A percentile compares a stretch with the other conserved stretches of the same genome.
Conservation (phyloP, 768 basidiomycete genomes). For the Filobasidium wieringae region DNA sequence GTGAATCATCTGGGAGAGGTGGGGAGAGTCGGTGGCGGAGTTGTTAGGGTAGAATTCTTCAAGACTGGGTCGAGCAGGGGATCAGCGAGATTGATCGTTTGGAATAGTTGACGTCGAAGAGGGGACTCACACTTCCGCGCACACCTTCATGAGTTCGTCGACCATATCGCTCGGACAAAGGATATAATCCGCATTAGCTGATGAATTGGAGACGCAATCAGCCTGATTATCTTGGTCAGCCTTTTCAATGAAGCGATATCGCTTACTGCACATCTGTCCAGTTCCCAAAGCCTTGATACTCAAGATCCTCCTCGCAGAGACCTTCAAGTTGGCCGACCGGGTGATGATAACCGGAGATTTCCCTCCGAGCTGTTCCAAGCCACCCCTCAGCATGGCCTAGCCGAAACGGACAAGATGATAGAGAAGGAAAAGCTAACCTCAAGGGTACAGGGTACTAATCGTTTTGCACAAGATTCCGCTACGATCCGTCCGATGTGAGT, state of each 20-base stretch:
- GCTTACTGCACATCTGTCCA: slow-evolving; percentile 34
- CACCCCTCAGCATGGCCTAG: background rate
- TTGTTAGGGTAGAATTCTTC: slow-evolving; percentile 20
- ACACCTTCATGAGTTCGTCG: slow-evolving; percentile 24
- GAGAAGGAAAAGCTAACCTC: slow-evolving; percentile 25
- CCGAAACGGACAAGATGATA: background rate
- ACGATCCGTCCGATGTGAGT: slow-evolving; percentile 32
- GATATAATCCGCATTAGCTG: slow-evolving; percentile 35
- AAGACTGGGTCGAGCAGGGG: background rate
- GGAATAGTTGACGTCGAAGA: background rate
- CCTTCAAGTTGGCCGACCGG: slow-evolving; percentile 26
- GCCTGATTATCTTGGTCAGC: background rate
- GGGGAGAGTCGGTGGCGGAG: background rate
- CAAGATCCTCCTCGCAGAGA: slow-evolving; percentile 30
- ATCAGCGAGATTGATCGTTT: background rate
- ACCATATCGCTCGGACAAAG: slow-evolving; percentile 24
- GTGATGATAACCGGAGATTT: slow-evolving; percentile 37
- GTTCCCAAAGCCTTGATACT: slow-evolving; percentile 28
- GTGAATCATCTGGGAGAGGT: slow-evolving; percentile 6
- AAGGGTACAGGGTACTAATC: slow-evolving; percentile 34
- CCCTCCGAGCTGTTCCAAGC: slow-evolving; percentile 29
- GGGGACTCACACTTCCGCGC: slow-evolving; percentile 19
- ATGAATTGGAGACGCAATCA: background rate
- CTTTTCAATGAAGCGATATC: background rate
- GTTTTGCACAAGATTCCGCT: slow-evolving; percentile 35